Evolutionary conservation across 2,329 filamentous ascomycete species (phyloP).

Genomic region (Hortaea werneckii): DNA sequence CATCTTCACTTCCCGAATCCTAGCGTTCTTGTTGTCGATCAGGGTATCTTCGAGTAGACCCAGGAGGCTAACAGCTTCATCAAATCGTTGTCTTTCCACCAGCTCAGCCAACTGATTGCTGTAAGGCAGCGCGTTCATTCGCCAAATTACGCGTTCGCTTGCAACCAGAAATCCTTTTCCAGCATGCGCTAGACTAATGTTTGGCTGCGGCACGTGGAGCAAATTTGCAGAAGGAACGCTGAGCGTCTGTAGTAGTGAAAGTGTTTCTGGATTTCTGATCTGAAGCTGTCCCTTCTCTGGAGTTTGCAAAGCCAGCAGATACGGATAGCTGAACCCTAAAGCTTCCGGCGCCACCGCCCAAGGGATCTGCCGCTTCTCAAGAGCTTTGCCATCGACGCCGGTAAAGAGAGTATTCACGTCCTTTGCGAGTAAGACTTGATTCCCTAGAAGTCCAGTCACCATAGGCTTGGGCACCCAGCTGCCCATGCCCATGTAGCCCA

Average conservation of each 20-base stretch:
- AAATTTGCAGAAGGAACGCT: conserved; percentile 70
- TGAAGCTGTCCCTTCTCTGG: conserved; percentile 77
- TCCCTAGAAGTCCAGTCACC: conserved; percentile 69
- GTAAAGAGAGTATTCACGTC: conserved; percentile 95
- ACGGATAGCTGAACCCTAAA: conserved; percentile 94
- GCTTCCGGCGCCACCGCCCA: conserved; percentile 83
- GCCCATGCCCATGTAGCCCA: conserved; percentile 94
- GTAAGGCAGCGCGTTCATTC: conserved; percentile 89
- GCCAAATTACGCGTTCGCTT: conserved; percentile 87
- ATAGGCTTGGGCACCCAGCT: conserved; percentile 86
- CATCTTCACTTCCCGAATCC: conserved; percentile 78
- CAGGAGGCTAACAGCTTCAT: conserved; percentile 86
- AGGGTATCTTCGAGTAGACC: conserved; percentile 87
- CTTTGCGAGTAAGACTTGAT: conserved; percentile 86
- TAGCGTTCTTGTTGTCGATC: conserved; percentile 68
- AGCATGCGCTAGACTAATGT: conserved; percentile 86
- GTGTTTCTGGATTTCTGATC: conserved; percentile 81
- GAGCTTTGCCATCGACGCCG: conserved; percentile 66
- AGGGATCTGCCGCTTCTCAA: conserved; percentile 80
- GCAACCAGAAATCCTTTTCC: conserved; percentile 92
- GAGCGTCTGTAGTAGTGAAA: conserved; percentile 82
- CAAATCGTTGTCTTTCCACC: conserved; percentile 61
- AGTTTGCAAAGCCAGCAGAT: conserved; percentile 76
- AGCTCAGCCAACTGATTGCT: conserved; percentile 80
- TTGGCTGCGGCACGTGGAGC: conserved; percentile 85